Conservation (phyloP, 164 flowering plant genomes). For the Liriodendron chinense region DNA sequence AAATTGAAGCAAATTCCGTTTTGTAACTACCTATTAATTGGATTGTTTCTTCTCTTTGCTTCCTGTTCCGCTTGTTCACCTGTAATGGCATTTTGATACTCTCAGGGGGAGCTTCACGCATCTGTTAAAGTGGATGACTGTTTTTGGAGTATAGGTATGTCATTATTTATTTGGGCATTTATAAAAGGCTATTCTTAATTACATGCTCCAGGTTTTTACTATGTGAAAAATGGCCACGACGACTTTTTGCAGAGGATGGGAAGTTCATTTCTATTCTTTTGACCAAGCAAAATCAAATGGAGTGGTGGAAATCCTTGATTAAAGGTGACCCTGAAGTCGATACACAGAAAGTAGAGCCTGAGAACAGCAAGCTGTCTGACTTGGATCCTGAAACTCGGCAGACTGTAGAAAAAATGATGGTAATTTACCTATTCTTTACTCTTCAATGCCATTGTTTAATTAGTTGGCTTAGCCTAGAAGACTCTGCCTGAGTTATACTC, state of each 20-base stretch:
- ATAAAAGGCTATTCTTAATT: not conserved
- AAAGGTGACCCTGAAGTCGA: constrained; percentile 94
- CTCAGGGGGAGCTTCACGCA: constrained; percentile 73
- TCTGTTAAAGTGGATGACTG: constrained; percentile 83
- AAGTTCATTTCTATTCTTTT: constrained; percentile 61
- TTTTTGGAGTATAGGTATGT: constrained; percentile 92
- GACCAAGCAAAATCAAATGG: constrained; percentile 90
- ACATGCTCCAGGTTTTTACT: not conserved
- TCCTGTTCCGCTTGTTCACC: no score
- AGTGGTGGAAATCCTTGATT: constrained; percentile 89
- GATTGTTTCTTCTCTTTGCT: no score
- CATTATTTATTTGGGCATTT: not conserved
- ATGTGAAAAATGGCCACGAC: not conserved
- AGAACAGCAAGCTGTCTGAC: constrained; percentile 77
- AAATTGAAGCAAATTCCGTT: not conserved
- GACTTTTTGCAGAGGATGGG: constrained; percentile 70
- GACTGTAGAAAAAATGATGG: constrained; percentile 98
- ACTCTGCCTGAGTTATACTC: not conserved
- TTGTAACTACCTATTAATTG: not conserved
- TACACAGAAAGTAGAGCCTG: constrained; percentile 95
- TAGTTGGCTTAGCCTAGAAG: not conserved
- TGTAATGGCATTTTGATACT: not conserved
- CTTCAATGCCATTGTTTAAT: not conserved
- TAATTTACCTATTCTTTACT: constrained; percentile 19
- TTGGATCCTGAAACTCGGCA: constrained; percentile 82